Evolutionary conservation across 202 grass and related monocot genomes (phyloP).

Genomic region (Alloteropsis angusta): DNA sequence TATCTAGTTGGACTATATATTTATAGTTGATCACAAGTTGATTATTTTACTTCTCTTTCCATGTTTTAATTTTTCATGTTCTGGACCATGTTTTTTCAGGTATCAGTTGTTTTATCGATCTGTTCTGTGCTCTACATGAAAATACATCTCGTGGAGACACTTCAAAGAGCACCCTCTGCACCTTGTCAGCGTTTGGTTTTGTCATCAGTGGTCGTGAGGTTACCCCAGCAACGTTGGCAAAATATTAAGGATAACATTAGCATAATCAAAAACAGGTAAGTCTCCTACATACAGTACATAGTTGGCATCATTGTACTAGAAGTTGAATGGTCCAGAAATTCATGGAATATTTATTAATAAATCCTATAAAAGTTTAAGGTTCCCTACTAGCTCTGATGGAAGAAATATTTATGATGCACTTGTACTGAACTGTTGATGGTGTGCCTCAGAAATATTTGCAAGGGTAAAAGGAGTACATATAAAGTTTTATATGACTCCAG

Average conservation of each 20-base stretch:
- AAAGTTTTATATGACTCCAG: no score
- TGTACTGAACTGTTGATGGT: no score
- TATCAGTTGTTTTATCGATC: conserved; percentile 52
- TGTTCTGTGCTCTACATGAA: conserved; percentile 59
- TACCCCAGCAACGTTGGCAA: conserved; percentile 41
- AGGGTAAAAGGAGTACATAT: no score
- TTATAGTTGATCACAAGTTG: background rate
- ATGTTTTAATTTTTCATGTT: background rate
- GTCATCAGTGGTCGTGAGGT: conserved; percentile 30
- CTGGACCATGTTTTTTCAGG: conserved; percentile 13
- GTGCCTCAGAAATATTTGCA: no score
- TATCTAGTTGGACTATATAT: conserved; percentile 1
- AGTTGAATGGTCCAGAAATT: background rate
- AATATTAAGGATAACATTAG: conserved; percentile 54
- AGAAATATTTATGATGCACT: no score
- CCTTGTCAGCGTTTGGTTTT: conserved; percentile 20
- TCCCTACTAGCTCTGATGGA: no score
- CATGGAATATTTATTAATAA: background rate
- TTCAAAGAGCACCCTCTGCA: conserved; percentile 32
- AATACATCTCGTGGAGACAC: conserved; percentile 59
- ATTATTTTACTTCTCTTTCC: background rate
- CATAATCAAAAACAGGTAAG: conserved; percentile 54
- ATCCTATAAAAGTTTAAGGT: no score
- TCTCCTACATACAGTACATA: background rate
- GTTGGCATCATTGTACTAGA: no score